Evolutionary conservation across 441 rosid genomes (phyloP).

Genomic region (Rhodomyrtus psidioides): DNA sequence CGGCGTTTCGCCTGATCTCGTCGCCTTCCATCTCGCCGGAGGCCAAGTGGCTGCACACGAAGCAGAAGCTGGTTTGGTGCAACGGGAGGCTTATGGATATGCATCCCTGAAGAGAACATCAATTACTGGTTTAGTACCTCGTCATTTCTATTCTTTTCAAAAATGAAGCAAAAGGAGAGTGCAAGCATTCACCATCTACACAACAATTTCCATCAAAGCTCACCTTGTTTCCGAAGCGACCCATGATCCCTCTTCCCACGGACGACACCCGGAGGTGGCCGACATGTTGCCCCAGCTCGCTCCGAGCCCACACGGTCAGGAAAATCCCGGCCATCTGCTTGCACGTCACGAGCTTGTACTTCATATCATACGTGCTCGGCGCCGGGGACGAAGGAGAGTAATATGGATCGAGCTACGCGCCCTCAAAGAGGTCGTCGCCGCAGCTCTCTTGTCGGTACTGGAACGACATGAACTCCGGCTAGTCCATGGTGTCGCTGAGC

Average conservation of each 20-base stretch:
- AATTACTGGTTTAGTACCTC: neutral
- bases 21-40: constrained; percentile 97
- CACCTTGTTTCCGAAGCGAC: constrained; percentile 90
- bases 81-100: constrained; percentile 81
- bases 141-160: neutral
- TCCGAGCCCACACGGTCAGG: constrained; percentile 77
- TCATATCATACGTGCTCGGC: constrained; percentile 16
- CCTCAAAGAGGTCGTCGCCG: constrained; percentile 22
- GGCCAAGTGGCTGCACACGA: constrained; percentile 87
- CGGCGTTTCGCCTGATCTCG: constrained; percentile 79
- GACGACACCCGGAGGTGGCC: constrained; percentile 73
- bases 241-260: constrained; percentile 92
- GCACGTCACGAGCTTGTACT: constrained; percentile 54
- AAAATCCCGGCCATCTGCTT: constrained; percentile 96
- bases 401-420: constrained; percentile 18
- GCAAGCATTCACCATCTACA: too few species aligned
- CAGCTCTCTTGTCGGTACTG: constrained; percentile 1
- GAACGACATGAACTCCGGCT: constrained; percentile 10
- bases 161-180: too few species aligned
- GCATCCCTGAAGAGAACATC: constrained; percentile 50
- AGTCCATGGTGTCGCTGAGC: constrained; percentile 24
- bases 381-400: constrained; percentile 2
- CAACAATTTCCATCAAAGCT: neutral
- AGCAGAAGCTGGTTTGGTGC: constrained; percentile 87
- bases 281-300: constrained; percentile 66